Evolutionary conservation across 129 eudicot genomes (phyloP), one percentile per base, ranked within the genome.

Genomic region (Flaveria brownii): DNA sequence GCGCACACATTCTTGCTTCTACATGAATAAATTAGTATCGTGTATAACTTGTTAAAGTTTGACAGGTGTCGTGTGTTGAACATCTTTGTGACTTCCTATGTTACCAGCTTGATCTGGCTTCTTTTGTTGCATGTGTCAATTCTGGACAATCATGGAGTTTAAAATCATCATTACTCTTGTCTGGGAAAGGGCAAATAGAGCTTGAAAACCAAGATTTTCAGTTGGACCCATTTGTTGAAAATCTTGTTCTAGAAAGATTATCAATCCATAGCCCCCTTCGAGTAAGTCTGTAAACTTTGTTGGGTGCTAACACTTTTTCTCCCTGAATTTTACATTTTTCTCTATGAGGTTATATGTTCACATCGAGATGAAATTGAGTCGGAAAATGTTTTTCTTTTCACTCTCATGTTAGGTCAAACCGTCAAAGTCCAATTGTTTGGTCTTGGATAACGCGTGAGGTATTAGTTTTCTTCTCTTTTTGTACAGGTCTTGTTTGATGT

Each of bases 81-180:
- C 88, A 88, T 85, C 93, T 94, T 70, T 94, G 99, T 76, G 99
- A 91, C 84, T 81, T 89, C 55, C 83, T 94, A 78, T 91, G 97
- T 78, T 94, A 91, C 84, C 93, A 83, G 82, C 96, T 94, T 80
- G 99, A 94, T 83, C 88, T 94, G 75, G 99, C 99, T 81, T 84
- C 97, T 78, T 94, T 91, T 83, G 97, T 94, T 83, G 99, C 97
- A 54, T 84, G 88, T 71, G 92, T 85, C 76, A 94, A 94, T 87
- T 91, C 99, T 81, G 97, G 99, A 68, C 93, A 84, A 70, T 73
- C 96, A 16, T 94, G 99, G 99, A 83, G 89, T 86, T 79, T 81
- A 74, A 91, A 83, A 81, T 85, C 96, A 73, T 91, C 99, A 17
- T 75, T 91, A 64, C 85, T 91, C 71, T 85, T 94, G 79, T 89